phyloP scores from a whole-genome alignment of 257 asterid species.

The Solanum virginianum region DNA sequence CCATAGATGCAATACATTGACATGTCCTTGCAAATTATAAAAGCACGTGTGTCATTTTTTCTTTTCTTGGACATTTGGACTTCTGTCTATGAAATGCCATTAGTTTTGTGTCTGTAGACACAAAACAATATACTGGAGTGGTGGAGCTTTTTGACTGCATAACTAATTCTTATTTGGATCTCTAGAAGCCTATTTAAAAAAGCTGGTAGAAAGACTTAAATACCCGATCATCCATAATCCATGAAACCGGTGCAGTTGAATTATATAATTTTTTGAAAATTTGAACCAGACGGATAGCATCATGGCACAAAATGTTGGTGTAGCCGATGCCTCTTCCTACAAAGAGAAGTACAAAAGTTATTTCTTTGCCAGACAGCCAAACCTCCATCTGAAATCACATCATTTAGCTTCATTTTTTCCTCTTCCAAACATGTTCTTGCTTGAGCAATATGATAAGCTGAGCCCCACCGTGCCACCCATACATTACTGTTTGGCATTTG shows the following conservation, averaged over 20 bases:
- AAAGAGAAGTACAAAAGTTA: background rate
- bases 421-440: background rate
- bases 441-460: background rate
- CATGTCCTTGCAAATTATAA: background rate
- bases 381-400: background rate
- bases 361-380: background rate
- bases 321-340: background rate
- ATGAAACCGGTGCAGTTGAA: too few relatives aligned
- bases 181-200: background rate
- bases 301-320: background rate
- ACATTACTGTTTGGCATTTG: background rate
- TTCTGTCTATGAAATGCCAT: background rate
- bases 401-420: background rate
- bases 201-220: background rate
- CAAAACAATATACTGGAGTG: background rate
- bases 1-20: background rate
- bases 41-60: background rate
- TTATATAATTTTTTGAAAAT: background rate
- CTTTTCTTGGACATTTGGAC: background rate
- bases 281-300: background rate
- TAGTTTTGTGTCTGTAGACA: background rate
- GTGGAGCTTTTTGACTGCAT: background rate
- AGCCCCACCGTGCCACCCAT: background rate
- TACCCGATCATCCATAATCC: too few relatives aligned
- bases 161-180: background rate